Evolutionary conservation across 345 rosid genomes (phyloP), one percentile per base, ranked within the genome.

Genomic region (Passiflora organensis): DNA sequence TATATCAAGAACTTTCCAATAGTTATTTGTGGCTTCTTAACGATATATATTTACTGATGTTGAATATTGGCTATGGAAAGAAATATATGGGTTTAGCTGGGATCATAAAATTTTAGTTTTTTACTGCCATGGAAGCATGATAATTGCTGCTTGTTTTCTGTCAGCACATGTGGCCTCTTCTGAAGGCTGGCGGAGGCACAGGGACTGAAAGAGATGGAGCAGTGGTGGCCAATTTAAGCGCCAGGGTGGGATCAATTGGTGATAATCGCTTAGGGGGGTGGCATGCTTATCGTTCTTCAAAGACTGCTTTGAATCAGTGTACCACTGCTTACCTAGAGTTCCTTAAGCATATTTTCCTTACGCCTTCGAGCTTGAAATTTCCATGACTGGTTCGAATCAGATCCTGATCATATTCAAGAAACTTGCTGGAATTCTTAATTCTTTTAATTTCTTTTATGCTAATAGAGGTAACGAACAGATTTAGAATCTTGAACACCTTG

Each of bases 151-250:
- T 57, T 73, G n/a, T 64, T 32, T 41, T n/a, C 39, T 60, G 34
- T 72, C 81, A 91, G 98, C 95, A 88, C 59, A 82, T 84, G 95
- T 88, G 95, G 95, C 95, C 96, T 51, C 93, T 91, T 64, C 81
- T 91, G 47, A 88, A 81, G 63, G 84, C 75, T 53, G 98, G 95
- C 43, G 89, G 89, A 59, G 90, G 87, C 38, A 65, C 13, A 48
- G 88, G 86, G 51, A 82, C 83, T 6, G 74, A 77, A 23, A 79
- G 84, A 70, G 88, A 81, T 62, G 82, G 81, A 48, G 87, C 98
- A 28, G 93, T 88, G 62, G 82, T 88, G 32, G 98, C 95, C 63
- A 91, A 78, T 74, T 36, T 91, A 69, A 88, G 98, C 71, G 95
- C 98, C 8, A 75, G 96, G 50, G 95, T 88, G 21, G 87, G 96